Base-by-base conservation (phyloP, 345 rosid species). In the Hypericum perforatum region DNA sequence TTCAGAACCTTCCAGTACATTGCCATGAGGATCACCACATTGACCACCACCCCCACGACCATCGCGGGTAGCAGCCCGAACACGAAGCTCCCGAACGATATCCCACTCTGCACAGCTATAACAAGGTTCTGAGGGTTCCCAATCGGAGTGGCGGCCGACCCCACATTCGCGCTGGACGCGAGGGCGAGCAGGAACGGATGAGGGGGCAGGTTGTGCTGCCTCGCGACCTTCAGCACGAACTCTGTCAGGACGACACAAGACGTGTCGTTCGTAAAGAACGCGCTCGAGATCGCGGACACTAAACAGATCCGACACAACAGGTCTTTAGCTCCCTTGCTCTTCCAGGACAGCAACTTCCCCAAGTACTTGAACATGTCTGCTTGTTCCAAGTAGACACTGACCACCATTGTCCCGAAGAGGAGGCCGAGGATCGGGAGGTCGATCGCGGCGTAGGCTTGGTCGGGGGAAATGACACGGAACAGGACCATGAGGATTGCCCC, bases 81-180 rank as follows among this genome's bases (percentile, higher is more conserved):
- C 29, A 86, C 63, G 69, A 90, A 90, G 12, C 45, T 56, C 53
- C 81, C 79, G 16, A 84, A 90, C 0, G 89, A 52, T 54, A 84
- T 80, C 66, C 60, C 64, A 58, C 89, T 82, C 56, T 78, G 79
- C 49, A 90, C 74, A 0, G 94, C 94, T 9, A 86, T 84, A 12
- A 86, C 84, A 57, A 90, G 74, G 61, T 86, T 86, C 54, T 90
- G 96, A 5, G 95, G 96, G 45, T 91, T 91, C 32, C 98, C 95
- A 57, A 86, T 91, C 0, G 95, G 89, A 62, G 96, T 86, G 2
- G 85, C 87, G 0, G 98, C 65, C 4, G 96, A 91, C 0, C 98
- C 96, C 0, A 86, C 86, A 59, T 91, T 91, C 0, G 92, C 89
- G 64, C 95, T 82, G 0, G 94, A 78, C 44, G 96, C 98, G 39